Base-by-base conservation (phyloP, 768 basidiomycete species). In the Boletus rex-veris region DNA sequence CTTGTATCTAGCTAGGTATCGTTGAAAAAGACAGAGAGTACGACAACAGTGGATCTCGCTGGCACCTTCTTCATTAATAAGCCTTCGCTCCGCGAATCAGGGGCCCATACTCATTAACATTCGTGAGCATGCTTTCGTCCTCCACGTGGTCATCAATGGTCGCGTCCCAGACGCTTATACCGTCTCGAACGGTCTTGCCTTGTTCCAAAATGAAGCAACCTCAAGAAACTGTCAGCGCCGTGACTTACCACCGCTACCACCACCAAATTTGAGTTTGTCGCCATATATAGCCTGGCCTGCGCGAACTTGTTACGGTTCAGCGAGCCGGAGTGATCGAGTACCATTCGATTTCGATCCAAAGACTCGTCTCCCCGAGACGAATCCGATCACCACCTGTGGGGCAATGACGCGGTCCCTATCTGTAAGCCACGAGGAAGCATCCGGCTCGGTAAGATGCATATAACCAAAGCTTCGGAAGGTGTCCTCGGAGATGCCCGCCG, bases 241-340 rank as follows among this genome's bases (percentile, higher is more conserved):
- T 14, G 39, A 55, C 73, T 57, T 63, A 85, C 92, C 96, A 64
- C 94, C 96, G 26, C 5, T 24, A 24, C 24, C 24, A 24, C 24
- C 24, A 8, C 97, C 96, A 63, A 99, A 99, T 73, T 98, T 98
- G 73, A 91, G 88, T 72, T 98, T 96, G 54, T 98, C 96, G 2
- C 96, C 97, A 65, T 97, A 96, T 4, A 84, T 75, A 5, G 95
- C 90, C 85, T 91, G 53, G 95, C 90, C 85, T 91, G 53, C 3
- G 3, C 31, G 26, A 57, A 9, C 8, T 52, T n/a, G 12, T 24
- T 36, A 50, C 15, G 24, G 47, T 6, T 35, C 21, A 57, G 41
- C 36, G 5, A 35, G 10, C 14, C 24, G 45, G 36, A 21, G 38
- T 24, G 14, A n/a, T 28, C 72, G 79, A 78, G 61, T 99, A 96